Base-by-base conservation (phyloP, 306 rosid genomes). In the Ochetophila trinervis region DNA sequence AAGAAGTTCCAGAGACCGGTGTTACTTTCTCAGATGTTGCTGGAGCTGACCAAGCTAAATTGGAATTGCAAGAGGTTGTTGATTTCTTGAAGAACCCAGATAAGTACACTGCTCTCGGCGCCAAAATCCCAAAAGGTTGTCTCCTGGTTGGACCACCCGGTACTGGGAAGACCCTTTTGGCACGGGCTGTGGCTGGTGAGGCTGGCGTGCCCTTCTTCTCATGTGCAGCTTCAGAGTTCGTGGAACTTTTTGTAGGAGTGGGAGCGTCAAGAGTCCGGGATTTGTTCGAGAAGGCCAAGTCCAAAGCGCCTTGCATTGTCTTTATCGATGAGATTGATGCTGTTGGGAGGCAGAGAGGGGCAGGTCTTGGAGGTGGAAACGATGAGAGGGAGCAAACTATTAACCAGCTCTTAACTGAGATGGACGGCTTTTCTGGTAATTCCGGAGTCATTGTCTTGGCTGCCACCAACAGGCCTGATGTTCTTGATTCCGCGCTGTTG, bases 331-430 rank as follows among this genome's bases (percentile, higher is more conserved):
- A 94, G 69, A 94, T 94, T 53, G 99, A 94, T 63, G 97, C 97
- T 0, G 97, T 94, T 5, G 97, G 99, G 63, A 87, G 99, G 76
- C 99, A 94, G 90, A 88, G 99, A 88, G 99, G 99, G 55, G 99
- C 99, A 0, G 99, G 99, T 14, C 80, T 94, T n/a, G 99, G 99
- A 21, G 99, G 97, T 58, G 99, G 97, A 32, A 94, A 94, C 59
- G 99, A 94, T 45, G 99, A 94, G 91, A 86, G 99, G 67, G 99
- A 94, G 67, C 99, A 94, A 75, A 94, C 99, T 1, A 94, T 94
- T 73, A 94, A 94, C 74, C 99, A 94, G 90, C 84, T 94, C 27
- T 77, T 94, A 82, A 94, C 99, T 0, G 99, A 94, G 86, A 94
- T 90, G 97, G 99, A 94, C 79, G 99, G 99, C 0, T 94, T 94